A percentile compares a stretch with the other conserved stretches of the same genome.
These are phyloP conservation scores for Nematodospora anomalae DNA, from an alignment of 1,139 yeast genomes.

Conservation along the genomic window DNA sequence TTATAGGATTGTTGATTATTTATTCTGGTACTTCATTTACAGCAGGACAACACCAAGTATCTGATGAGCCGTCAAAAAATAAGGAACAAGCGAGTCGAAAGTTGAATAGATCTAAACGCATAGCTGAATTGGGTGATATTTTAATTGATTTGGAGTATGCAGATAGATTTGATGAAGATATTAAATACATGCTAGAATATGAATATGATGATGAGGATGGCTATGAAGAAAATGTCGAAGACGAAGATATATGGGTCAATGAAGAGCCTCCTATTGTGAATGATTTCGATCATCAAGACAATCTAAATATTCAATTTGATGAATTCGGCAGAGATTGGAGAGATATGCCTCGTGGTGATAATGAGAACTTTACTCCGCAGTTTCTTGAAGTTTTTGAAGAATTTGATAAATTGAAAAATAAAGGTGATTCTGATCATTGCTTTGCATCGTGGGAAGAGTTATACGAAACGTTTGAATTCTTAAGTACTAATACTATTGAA, in stretches of 20 bases:
- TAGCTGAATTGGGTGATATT: conserved; percentile 51
- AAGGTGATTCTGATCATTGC: conserved; percentile 28
- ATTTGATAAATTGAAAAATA: conserved; percentile 19
- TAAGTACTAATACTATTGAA: conserved; percentile 27
- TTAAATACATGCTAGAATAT: conserved; percentile 66
- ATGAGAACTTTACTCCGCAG: conserved; percentile 26
- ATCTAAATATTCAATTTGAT: conserved; percentile 45
- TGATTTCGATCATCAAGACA: conserved; percentile 2
- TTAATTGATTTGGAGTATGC: conserved; percentile 59
- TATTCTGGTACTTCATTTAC: conserved; percentile 26
- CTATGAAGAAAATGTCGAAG: conserved; percentile 28
- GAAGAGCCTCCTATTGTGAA: conserved; percentile 19
- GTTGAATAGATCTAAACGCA: conserved; percentile 23
- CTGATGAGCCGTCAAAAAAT: conserved; percentile 15
- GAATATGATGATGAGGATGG: conserved; percentile 42
- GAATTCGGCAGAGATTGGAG: conserved; percentile 67
- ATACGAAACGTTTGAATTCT: conserved; percentile 27
- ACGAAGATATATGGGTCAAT: conserved; percentile 16
- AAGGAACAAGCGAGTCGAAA: conserved; percentile 21
- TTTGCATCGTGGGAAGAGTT: conserved; percentile 34
- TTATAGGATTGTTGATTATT: conserved; percentile 28
- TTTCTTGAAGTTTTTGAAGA: conserved; percentile 20
- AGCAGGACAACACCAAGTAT: conserved; percentile 15
- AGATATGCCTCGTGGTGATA: conserved; percentile 62
- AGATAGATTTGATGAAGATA: conserved; percentile 73